A percentile compares a stretch with the other conserved stretches of the same genome.
These are phyloP conservation scores for Murraya paniculata DNA, from an alignment of 345 rosid genomes.

Conservation along the genomic window DNA sequence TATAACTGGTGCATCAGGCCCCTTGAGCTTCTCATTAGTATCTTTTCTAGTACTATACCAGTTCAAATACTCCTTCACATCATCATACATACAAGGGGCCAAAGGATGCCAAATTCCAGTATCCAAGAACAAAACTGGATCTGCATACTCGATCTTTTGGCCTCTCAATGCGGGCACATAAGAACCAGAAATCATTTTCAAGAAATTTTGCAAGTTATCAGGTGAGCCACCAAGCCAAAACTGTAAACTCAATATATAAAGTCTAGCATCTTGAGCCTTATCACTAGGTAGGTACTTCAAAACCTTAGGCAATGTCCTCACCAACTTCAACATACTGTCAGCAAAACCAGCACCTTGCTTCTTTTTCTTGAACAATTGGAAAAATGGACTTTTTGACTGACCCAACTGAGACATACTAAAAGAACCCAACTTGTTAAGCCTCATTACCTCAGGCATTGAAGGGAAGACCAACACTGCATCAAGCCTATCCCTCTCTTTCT, in stretches of 20 bases:
- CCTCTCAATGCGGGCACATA: conserved; percentile 86
- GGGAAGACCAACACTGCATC: conserved; percentile 98
- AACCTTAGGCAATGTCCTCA: conserved; percentile 92
- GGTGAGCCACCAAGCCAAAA: conserved; percentile 99
- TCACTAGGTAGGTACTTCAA: conserved; percentile 95
- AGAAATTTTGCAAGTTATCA: conserved; percentile 86
- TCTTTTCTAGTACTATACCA: conserved; percentile 92
- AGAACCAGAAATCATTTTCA: conserved; percentile 92
- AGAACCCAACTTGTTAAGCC: conserved; percentile 93
- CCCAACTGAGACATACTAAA: conserved; percentile 98
- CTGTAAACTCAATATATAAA: conserved; percentile 91
- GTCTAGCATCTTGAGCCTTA: conserved; percentile 98
- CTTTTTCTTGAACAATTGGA: conserved; percentile 91
- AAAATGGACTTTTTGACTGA: conserved; percentile 89
- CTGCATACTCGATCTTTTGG: conserved; percentile 66
- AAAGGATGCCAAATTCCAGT: conserved; percentile 97
- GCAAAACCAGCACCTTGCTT: conserved; percentile 95
- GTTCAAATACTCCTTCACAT: conserved; percentile 90
- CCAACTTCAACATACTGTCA: conserved; percentile 93
- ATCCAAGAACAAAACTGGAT: conserved; percentile 90
- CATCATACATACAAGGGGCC: conserved; percentile 94
- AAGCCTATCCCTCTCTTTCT: conserved; percentile 90
- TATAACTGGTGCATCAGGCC: conserved; percentile 61
- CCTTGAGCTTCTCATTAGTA: conserved; percentile 66
- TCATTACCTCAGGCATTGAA: conserved; percentile 99